A percentile compares a stretch with the other conserved stretches of the same genome.
Conservation (phyloP, 2,329 filamentous ascomycete genomes). For the Ophiostoma pallidulum region DNA sequence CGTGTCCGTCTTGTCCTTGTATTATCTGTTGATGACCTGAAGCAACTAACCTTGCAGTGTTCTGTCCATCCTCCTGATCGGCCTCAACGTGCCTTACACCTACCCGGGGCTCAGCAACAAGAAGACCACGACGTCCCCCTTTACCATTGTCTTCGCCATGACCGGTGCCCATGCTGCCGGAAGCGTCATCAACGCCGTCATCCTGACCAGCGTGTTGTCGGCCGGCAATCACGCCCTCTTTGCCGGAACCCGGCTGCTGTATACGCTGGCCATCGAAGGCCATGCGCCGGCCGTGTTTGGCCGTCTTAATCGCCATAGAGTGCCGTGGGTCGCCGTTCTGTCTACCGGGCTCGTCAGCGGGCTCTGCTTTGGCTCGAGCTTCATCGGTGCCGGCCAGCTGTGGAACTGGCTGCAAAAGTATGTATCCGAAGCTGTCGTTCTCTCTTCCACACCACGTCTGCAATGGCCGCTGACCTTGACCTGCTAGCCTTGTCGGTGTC, state of each 20-base stretch:
- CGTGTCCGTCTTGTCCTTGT: too few species aligned
- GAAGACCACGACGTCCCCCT: conserved; percentile 42
- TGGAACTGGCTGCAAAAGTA: conserved; percentile 60
- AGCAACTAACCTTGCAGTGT: too few species aligned
- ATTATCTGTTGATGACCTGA: too few species aligned
- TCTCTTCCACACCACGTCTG: too few species aligned
- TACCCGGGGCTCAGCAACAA: conserved; percentile 35
- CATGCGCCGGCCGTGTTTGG: conserved; percentile 49
- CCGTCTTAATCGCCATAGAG: conserved; percentile 36
- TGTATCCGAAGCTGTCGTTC: too few species aligned
- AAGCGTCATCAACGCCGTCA: conserved; percentile 51
- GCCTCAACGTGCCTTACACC: conserved; percentile 50
- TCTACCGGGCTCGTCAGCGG: conserved; percentile 44
- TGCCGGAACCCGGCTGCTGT: conserved; percentile 47
- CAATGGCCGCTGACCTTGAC: too few species aligned
- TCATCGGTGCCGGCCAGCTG: conserved; percentile 54
- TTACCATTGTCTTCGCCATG: conserved; percentile 54
- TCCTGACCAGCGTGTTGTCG: conserved; percentile 48
- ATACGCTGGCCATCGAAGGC: conserved; percentile 43
- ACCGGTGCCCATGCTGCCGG: conserved; percentile 45
- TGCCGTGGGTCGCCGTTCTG: conserved; percentile 46
- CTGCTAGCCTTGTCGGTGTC: conserved; percentile 48
- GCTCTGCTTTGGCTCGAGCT: conserved; percentile 55
- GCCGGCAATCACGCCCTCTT: conserved; percentile 52
- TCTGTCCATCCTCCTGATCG: conserved; percentile 42